Evolutionary conservation across 2,329 filamentous ascomycete genomes (phyloP), one percentile per base, ranked within the genome.

Genomic region (Xylogone sp.): DNA sequence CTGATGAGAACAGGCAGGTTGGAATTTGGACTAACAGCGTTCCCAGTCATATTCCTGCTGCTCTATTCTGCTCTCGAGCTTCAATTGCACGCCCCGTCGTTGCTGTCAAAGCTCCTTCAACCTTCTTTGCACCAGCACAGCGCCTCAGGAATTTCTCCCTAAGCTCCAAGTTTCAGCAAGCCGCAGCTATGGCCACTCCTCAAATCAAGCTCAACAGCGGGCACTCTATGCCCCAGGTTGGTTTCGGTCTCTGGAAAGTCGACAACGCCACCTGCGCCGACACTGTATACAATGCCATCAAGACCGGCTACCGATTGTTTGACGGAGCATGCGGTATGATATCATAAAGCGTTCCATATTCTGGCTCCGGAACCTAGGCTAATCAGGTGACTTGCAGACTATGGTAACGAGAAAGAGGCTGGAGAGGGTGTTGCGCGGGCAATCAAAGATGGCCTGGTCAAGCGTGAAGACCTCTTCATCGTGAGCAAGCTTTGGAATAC

Each of bases 401-500:
- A 87, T 62, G 74, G 75, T 50, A 89, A 86, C 52, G 85, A 87
- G 66, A 75, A 75, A 50, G 82, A 85, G 49, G 83, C 87, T 0
- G 87, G 84, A 12, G 70, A 76, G 57, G 86, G 81, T 20, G 81
- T 88, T 62, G 79, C 75, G 58, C 77, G 69, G 42, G 77, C 76
- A 44, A 78, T 80, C 60, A 63, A 65, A 8, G 75, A 84, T 55
- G 80, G 80, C 24, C 77, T 84, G 45, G 75, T 88, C 18, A 82
- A 83, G 50, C 75, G 84, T 34, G 70, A 79, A 39, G 74, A 86
- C 44, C 69, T 87, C 53, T 87, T 86, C 69, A 74, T 87, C 58
- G 83, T 79, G 2, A 82, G 80, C n/a, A 87, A 86, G 66, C 70
- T 86, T 22, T 84, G 81, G 81, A 85, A 84, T 69, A 83, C 81